Evolutionary conservation across 2,329 filamentous ascomycete species (phyloP).

Genomic region (Aureobasidium sp.): DNA sequence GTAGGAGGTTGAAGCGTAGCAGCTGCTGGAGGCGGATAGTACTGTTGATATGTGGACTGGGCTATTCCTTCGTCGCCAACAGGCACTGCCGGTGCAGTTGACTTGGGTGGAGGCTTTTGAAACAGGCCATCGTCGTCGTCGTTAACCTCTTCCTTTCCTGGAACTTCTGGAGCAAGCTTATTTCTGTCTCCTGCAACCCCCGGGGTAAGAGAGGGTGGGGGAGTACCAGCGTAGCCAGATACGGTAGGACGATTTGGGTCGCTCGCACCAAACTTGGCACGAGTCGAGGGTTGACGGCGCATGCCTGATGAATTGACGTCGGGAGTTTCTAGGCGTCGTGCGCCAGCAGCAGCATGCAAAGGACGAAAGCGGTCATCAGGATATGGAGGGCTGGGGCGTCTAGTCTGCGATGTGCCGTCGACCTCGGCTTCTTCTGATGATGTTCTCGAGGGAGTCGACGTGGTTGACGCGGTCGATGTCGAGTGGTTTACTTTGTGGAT

Average conservation of each 20-base stretch:
- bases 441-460: slow-evolving; percentile 44
- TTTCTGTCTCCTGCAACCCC: slow-evolving; percentile 51
- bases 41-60: slow-evolving; percentile 41
- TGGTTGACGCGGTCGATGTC: slow-evolving; percentile 25
- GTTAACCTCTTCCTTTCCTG: slow-evolving; percentile 55
- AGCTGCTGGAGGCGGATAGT: slow-evolving; percentile 49
- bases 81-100: slow-evolving; percentile 23
- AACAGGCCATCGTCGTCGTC: slow-evolving; percentile 57
- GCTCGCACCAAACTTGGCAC: slow-evolving; percentile 40
- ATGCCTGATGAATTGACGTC: slow-evolving; percentile 20
- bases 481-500: slow-evolving; percentile 67
- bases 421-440: slow-evolving; percentile 56
- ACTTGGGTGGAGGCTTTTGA: slow-evolving; percentile 48
- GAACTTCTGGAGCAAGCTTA: slow-evolving; percentile 60
- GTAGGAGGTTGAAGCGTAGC: slow-evolving; percentile 43
- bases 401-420: slow-evolving; percentile 47
- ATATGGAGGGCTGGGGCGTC: slow-evolving; percentile 47
- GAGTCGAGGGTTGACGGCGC: slow-evolving; percentile 18
- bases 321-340: slow-evolving; percentile 30
- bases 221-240: slow-evolving; percentile 36
- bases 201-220: slow-evolving; percentile 23
- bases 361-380: slow-evolving; percentile 34
- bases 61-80: slow-evolving; percentile 1
- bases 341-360: slow-evolving; percentile 30
- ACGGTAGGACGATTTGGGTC: slow-evolving; percentile 44